These are phyloP conservation scores for Verticillium klebahnii DNA, from an alignment of 2,329 filamentous ascomycete genomes.

Conservation along the genomic window DNA sequence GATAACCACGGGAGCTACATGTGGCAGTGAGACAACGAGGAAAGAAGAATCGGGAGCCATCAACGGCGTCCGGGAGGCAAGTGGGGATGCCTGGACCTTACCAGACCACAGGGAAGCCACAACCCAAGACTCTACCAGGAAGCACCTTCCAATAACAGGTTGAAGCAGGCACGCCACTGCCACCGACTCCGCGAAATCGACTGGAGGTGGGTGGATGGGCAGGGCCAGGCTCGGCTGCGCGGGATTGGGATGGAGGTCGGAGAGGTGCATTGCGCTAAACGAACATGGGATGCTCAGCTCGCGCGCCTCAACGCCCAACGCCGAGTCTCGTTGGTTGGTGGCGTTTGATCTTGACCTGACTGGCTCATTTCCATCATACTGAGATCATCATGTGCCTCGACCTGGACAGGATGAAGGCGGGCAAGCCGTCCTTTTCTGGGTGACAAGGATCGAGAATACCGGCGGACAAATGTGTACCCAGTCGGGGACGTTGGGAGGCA, in stretches of 20 bases:
- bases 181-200: neutral
- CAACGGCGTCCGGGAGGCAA: neutral
- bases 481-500: no score
- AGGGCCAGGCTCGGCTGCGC: neutral
- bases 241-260: neutral
- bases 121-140: neutral
- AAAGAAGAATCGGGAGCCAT: neutral
- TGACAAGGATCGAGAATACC: neutral
- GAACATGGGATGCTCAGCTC: neutral
- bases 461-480: neutral
- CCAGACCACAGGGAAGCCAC: neutral
- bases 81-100: neutral
- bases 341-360: neutral
- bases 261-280: neutral
- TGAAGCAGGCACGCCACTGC: neutral
- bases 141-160: neutral
- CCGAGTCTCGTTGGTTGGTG: neutral
- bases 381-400: neutral
- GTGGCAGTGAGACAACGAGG: constrained; percentile 2
- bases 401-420: neutral
- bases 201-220: neutral
- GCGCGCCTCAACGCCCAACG: neutral
- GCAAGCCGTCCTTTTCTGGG: neutral
- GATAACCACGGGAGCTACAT: neutral
- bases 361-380: neutral